phyloP scores from a whole-genome alignment of 129 eudicot species.

The Chrysanthemum lavandulifolium region DNA sequence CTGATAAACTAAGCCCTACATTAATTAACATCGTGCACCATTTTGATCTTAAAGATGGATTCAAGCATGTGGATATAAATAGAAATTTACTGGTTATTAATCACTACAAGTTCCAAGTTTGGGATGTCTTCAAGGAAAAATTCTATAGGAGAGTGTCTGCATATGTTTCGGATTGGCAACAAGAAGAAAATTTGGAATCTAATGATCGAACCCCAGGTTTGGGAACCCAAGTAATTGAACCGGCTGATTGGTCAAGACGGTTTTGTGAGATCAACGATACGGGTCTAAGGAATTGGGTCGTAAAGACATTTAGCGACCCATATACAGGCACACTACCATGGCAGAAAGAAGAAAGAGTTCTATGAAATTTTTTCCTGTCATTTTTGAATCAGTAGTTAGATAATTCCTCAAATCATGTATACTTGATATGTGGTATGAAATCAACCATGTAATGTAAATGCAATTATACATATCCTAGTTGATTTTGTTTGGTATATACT shows the following conservation, averaged over 20 bases:
- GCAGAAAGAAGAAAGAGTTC: conserved; percentile 39
- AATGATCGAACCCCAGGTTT: conserved; percentile 81
- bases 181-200: conserved; percentile 55
- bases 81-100: conserved; percentile 55
- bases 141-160: conserved; percentile 76
- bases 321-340: conserved; percentile 54
- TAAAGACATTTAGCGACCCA: conserved; percentile 44
- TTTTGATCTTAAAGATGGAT: conserved; percentile 55
- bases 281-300: conserved; percentile 47
- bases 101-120: conserved; percentile 92
- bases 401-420: conserved; percentile 5
- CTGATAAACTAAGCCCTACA: conserved; percentile 53
- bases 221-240: conserved; percentile 67
- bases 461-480: neutral
- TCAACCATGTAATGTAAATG: neutral
- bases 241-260: conserved; percentile 62
- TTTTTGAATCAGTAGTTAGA: conserved; percentile 13
- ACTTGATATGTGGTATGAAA: conserved; percentile 18
- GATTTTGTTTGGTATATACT: neutral
- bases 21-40: conserved; percentile 82
- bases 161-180: conserved; percentile 80
- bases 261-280: conserved; percentile 68
- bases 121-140: conserved; percentile 81
- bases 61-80: conserved; percentile 32
- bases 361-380: conserved; percentile 4